Percentiles rank a stretch among this genome's conserved stretches.
These are phyloP conservation scores for Raddia guianensis DNA, from an alignment of 176 grass and related monocot genomes.

Conservation along the genomic window DNA sequence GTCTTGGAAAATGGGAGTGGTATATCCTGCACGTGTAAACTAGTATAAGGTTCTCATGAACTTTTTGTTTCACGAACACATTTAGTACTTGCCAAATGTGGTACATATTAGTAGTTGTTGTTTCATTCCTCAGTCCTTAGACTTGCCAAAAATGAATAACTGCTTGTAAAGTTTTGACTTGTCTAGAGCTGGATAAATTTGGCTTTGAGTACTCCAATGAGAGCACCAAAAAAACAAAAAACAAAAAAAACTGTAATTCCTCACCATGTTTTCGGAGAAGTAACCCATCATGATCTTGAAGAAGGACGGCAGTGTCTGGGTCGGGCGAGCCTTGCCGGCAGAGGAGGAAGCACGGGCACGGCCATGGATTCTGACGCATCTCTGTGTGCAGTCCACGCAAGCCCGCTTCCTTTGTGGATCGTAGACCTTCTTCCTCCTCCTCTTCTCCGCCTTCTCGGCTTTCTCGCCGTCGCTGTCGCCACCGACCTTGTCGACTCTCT, in stretches of 20 bases:
- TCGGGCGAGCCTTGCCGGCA: not conserved
- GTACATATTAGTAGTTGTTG: not conserved
- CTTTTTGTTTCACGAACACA: not conserved
- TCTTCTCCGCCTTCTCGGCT: slow-evolving; percentile 3
- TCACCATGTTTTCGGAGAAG: slow-evolving; percentile 64
- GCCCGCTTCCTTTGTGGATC: slow-evolving; percentile 39
- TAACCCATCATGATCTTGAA: slow-evolving; percentile 81
- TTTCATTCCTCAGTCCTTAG: not conserved
- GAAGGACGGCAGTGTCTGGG: slow-evolving; percentile 45
- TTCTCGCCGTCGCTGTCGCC: not conserved
- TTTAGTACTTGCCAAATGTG: not conserved
- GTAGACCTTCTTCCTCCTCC: slow-evolving; percentile 18
- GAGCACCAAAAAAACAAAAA: too few species aligned
- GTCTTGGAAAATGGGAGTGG: slow-evolving; percentile 21
- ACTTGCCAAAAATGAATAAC: slow-evolving; percentile 5
- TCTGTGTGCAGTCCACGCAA: slow-evolving; percentile 52
- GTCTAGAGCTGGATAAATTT: not conserved
- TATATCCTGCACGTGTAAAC: slow-evolving; percentile 50
- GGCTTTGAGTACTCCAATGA: not conserved
- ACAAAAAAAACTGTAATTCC: not conserved
- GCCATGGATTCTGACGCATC: slow-evolving; percentile 44
- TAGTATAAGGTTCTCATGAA: not conserved
- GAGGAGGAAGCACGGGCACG: not conserved
- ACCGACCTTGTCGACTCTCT: not conserved
- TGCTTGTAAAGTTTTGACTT: not conserved